Percentiles rank a stretch among this genome's conserved stretches.
These are phyloP conservation scores for Eimeria sp. DNA, from an alignment of 169 alveolate genomes.

Conservation along the genomic window DNA sequence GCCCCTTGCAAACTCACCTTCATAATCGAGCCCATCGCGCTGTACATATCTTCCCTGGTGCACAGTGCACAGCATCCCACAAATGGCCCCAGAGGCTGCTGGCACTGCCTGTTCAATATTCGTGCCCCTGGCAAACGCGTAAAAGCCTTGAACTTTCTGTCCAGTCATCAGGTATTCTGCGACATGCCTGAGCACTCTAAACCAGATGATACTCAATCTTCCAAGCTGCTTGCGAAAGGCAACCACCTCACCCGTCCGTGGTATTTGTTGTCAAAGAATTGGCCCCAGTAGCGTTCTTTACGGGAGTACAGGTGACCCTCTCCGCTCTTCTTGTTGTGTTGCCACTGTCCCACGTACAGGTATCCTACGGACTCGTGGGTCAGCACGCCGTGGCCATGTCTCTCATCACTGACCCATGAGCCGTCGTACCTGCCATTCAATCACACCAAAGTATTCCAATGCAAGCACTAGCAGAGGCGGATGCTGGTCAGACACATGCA, in stretches of 20 bases:
- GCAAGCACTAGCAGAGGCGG: background rate
- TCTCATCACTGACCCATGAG: conserved; percentile 79
- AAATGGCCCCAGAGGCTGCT: background rate
- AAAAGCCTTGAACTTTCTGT: background rate
- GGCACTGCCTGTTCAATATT: background rate
- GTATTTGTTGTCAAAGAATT: conserved; percentile 73
- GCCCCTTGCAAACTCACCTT: conserved; percentile 79
- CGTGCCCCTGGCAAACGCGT: background rate
- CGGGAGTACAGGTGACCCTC: conserved; percentile 77
- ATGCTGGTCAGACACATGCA: background rate
- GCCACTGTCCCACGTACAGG: conserved; percentile 84
- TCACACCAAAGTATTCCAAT: background rate
- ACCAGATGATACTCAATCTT: background rate
- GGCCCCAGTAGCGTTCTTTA: conserved; percentile 81
- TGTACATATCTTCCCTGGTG: conserved; percentile 73
- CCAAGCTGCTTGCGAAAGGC: background rate
- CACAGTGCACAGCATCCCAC: background rate
- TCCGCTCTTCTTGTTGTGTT: conserved; percentile 74
- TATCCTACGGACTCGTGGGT: conserved; percentile 50
- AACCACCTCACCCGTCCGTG: conserved; percentile 67
- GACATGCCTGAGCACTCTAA: background rate
- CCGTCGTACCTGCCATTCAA: conserved; percentile 80
- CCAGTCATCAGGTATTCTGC: background rate
- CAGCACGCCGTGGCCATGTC: conserved; percentile 83
- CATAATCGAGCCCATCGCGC: conserved; percentile 76